phyloP scores from a whole-genome alignment of 306 rosid species.

The Sesbania bispinosa region DNA sequence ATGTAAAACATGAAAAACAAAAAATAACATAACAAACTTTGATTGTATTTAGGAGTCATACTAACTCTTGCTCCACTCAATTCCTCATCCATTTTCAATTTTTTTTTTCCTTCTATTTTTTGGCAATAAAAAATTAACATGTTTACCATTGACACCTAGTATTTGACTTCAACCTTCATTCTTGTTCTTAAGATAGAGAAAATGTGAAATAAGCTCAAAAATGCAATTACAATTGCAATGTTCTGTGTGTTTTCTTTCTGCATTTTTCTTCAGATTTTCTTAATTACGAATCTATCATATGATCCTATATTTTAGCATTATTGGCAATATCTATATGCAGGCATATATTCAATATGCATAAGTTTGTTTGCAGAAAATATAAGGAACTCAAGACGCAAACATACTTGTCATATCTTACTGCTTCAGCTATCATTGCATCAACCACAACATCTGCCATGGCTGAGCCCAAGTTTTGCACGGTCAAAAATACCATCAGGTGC shows the following conservation, averaged over 20 bases:
- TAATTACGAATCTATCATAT: background rate
- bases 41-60: background rate
- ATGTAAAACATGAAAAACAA: background rate
- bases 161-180: background rate
- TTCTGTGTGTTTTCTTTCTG: background rate
- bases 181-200: background rate
- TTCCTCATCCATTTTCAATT: background rate
- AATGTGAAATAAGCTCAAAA: background rate
- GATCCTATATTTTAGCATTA: background rate
- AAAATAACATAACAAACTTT: background rate
- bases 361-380: background rate
- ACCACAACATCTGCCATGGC: conserved; percentile 95
- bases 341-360: background rate
- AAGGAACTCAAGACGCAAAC: conserved; percentile 29
- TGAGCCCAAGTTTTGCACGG: conserved; percentile 78
- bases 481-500: conserved; percentile 64
- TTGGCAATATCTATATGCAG: no score
- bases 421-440: conserved; percentile 95
- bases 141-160: background rate
- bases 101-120: background rate
- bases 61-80: background rate
- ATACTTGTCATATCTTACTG: conserved; percentile 70
- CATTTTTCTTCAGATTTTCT: background rate
- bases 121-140: background rate
- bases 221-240: no score